Percentiles rank a stretch among this genome's conserved stretches.
Conservation (phyloP, 2,329 filamentous ascomycete species). For the Fusarium praegraminearum region DNA sequence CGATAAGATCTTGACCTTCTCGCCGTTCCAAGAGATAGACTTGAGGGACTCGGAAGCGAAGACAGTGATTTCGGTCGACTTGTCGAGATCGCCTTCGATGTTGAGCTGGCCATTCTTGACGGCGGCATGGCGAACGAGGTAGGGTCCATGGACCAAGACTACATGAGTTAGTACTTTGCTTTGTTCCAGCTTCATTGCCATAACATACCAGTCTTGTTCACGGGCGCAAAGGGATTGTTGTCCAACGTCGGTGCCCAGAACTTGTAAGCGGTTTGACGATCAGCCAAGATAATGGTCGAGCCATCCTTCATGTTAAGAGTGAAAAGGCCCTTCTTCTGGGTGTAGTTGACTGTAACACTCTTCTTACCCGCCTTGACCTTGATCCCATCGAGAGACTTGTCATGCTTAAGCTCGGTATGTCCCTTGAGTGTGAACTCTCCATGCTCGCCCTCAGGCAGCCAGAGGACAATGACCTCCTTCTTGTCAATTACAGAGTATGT, state of each 20-base stretch:
- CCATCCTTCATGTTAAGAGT: constrained; percentile 61
- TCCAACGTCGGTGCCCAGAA: constrained; percentile 68
- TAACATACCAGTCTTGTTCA: constrained; percentile 58
- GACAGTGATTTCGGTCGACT: constrained; percentile 57
- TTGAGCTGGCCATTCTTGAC: constrained; percentile 54
- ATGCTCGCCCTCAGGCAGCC: constrained; percentile 65
- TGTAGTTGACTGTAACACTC: constrained; percentile 60
- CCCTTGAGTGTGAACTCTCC: constrained; percentile 66
- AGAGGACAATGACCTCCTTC: constrained; percentile 63
- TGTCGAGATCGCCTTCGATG: constrained; percentile 60
- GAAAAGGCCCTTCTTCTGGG: constrained; percentile 61
- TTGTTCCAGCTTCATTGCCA: rapidly evolving
- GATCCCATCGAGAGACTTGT: constrained; percentile 54
- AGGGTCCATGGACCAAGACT: constrained; percentile 66
- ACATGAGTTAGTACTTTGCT: background rate
- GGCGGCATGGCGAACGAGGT: constrained; percentile 61
- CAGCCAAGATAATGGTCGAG: constrained; percentile 63
- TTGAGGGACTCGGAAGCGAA: constrained; percentile 61
- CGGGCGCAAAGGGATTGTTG: constrained; percentile 59
- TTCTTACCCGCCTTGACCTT: constrained; percentile 56
- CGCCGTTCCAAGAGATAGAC: constrained; percentile 65
- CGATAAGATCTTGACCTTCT: constrained; percentile 46
- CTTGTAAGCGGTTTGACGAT: constrained; percentile 65
- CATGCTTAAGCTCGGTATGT: constrained; percentile 22
- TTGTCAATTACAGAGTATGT: constrained; percentile 63